phyloP scores from a whole-genome alignment of 345 rosid genomes.

The Iberis pinnata region DNA sequence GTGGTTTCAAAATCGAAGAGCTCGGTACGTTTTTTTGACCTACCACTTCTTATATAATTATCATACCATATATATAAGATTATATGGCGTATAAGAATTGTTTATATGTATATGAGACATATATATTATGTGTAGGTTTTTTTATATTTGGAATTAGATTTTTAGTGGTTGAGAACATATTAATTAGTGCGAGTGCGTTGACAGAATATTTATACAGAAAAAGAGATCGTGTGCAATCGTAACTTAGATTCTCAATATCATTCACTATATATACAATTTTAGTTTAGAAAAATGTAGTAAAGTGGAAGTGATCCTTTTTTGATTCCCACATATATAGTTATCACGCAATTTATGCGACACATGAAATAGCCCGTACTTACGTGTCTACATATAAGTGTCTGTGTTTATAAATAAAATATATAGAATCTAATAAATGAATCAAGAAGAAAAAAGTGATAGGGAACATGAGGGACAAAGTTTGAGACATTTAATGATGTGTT shows the following conservation, averaged over 20 bases:
- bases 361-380: conserved; percentile 26
- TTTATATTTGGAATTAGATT: not conserved
- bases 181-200: conserved; percentile 21
- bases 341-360: conserved; percentile 29
- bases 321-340: conserved; percentile 21
- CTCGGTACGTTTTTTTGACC: conserved; percentile 41
- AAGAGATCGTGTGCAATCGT: conserved; percentile 23
- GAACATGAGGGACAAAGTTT: conserved; percentile 9
- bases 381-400: conserved; percentile 16
- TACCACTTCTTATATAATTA: not conserved
- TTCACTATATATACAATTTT: conserved; percentile 15
- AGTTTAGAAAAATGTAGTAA: conserved; percentile 18
- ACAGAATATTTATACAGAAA: conserved; percentile 24
- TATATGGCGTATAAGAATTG: not conserved
- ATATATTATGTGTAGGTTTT: conserved; percentile 1
- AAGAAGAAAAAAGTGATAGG: conserved; percentile 23
- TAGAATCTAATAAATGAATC: conserved; percentile 21
- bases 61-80: not conserved
- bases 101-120: not conserved
- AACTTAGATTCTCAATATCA: conserved; percentile 24
- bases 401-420: not conserved
- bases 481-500: conserved; percentile 26
- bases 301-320: conserved; percentile 24
- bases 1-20: conserved; percentile 80
- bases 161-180: conserved; percentile 20